These are phyloP conservation scores for Schizochytrium sp. DNA, from an alignment of 108 stramenopile genomes.

Conservation along the genomic window DNA sequence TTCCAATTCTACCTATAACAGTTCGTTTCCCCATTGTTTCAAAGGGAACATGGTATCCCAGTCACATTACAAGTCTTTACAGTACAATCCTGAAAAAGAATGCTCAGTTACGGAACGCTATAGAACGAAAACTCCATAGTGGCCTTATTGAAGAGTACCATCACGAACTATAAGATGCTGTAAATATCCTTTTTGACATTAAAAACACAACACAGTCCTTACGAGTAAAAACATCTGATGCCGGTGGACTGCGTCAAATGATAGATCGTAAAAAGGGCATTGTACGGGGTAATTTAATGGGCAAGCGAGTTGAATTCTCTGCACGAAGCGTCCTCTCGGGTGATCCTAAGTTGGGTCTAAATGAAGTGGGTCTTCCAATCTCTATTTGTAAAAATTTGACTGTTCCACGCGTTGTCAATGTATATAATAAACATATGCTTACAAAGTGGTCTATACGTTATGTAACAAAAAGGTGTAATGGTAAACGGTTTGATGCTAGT, in stretches of 20 bases:
- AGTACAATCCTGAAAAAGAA: neutral
- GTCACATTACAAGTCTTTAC: neutral
- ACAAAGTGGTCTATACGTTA: neutral
- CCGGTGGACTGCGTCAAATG: constrained; percentile 3
- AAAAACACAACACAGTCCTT: neutral
- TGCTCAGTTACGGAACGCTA: neutral
- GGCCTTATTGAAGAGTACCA: neutral
- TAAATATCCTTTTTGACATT: constrained; percentile 34
- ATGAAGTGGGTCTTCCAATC: constrained; percentile 4
- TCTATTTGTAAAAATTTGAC: neutral
- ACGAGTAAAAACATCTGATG: neutral
- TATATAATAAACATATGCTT: neutral
- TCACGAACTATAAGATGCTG: neutral
- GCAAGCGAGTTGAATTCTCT: constrained; percentile 9
- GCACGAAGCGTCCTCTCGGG: constrained; percentile 40
- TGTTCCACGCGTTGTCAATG: neutral
- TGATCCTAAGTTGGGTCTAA: neutral
- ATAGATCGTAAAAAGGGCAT: constrained; percentile 29
- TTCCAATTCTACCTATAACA: neutral
- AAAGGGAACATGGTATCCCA: neutral
- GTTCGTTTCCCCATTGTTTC: neutral
- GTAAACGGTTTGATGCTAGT: neutral
- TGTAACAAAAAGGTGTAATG: neutral
- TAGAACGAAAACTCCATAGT: neutral
- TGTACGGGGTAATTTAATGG: constrained; percentile 19